Base-by-base conservation (phyloP, 129 eudicot species). In the Dittrichia graveolens region DNA sequence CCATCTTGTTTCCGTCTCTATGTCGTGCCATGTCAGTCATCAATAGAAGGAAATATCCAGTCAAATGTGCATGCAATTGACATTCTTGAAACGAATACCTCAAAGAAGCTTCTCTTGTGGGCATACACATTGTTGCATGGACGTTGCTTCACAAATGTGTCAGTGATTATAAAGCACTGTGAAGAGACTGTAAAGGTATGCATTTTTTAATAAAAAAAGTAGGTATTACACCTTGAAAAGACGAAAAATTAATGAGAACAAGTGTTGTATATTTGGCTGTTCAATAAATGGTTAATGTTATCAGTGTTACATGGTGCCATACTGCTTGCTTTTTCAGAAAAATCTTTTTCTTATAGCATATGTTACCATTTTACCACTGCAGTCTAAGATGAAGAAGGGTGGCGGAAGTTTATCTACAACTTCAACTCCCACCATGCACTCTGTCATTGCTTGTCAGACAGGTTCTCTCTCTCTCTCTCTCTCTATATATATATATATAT, bases 71-170 rank as follows among this genome's bases (percentile, higher is more conserved):
- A 81, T 75, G 85, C 87, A 11, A 76, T 86, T 19, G 93, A 90
- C 78, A 72, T 81, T 67, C 76, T 85, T 76, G 99, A 94, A 65
- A 72, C 84, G 81, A 88, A 84, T 77, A 86, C 88, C 49, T 70
- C 97, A 38, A 76, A 95, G 79, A 94, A 90, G 83, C 96, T 94
- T 74, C 88, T 94, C 18, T 67, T 86, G 78, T 90, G 99, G 99
- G 99, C 99, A 19, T 88, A 90, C 78, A 78, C 99, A 1, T 80
- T 94, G 53, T 76, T 90, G 81, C 95, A 88, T 75, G 99, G 99
- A 19, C 91, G 85, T 60, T 88, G 84, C 80, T 11, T 83, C 71
- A 58, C 95, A 68, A 81, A 81, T 69, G 76, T 90, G 3, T 85
- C 99, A 16, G 75, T 73, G 48, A 85, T 83, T 74, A 85, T 88